Evolutionary conservation across 1,284 basidiomycete genomes (phyloP).

Genomic region (Moesziomyces sp.): DNA sequence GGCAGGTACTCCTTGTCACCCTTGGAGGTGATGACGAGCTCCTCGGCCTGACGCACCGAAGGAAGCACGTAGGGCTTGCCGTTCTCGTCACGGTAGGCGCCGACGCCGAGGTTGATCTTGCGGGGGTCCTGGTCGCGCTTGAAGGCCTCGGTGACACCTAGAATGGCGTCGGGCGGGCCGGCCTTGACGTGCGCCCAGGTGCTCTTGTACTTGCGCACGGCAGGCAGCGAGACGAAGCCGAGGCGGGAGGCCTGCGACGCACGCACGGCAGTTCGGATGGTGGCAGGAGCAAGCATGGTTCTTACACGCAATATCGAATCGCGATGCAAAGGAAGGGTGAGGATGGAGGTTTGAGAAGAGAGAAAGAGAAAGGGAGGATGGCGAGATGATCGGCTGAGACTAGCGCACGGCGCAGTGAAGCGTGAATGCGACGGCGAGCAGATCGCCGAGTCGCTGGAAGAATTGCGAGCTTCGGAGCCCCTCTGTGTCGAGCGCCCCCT

Average conservation of each 20-base stretch:
- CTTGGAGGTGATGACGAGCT: conserved; percentile 75
- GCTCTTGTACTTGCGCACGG: conserved; percentile 71
- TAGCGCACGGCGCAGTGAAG: neutral
- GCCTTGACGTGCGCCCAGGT: conserved; percentile 85
- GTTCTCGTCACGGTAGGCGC: conserved; percentile 86
- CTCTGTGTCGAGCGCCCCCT: too few species aligned
- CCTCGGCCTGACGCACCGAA: conserved; percentile 93
- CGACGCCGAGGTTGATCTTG: conserved; percentile 94
- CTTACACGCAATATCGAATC: conserved; percentile 1
- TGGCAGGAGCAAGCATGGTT: conserved; percentile 39
- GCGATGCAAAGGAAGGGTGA: neutral
- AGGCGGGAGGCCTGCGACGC: conserved; percentile 34
- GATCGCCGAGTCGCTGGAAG: conserved; percentile 27
- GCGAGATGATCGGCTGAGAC: neutral
- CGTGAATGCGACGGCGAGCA: conserved; percentile 7
- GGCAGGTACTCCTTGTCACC: conserved; percentile 98
- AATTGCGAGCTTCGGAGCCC: conserved; percentile 1
- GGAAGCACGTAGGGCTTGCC: conserved; percentile 95
- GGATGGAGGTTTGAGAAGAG: neutral
- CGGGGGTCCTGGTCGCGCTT: conserved; percentile 83
- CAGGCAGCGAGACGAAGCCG: conserved; percentile 33
- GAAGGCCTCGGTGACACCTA: conserved; percentile 95
- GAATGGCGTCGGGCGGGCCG: conserved; percentile 92
- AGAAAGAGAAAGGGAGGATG: neutral
- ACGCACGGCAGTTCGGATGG: conserved; percentile 41